These are phyloP conservation scores for Exobasidium cylindrosporum DNA, from an alignment of 1,284 basidiomycete genomes.

Conservation along the genomic window DNA sequence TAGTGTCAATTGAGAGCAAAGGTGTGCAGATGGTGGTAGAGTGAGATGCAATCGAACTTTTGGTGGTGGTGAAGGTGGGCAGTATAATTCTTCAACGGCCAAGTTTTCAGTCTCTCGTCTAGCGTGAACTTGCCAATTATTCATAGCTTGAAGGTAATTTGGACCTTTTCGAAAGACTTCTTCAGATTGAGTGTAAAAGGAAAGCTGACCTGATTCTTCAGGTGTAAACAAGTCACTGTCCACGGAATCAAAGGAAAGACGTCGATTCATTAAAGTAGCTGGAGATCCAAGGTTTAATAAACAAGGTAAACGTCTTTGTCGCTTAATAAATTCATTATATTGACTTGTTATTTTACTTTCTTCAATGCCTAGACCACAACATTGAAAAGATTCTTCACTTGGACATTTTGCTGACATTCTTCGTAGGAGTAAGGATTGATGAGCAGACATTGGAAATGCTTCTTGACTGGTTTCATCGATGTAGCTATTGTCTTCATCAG, in stretches of 20 bases:
- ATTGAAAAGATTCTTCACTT: conserved; percentile 12
- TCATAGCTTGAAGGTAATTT: background rate
- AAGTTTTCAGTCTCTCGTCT: background rate
- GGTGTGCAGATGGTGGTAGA: too few species aligned
- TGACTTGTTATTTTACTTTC: background rate
- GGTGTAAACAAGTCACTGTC: background rate
- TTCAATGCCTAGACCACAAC: background rate
- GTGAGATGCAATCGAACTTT: background rate
- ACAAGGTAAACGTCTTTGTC: background rate
- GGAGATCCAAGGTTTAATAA: background rate
- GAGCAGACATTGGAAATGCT: too few species aligned
- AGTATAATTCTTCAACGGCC: background rate
- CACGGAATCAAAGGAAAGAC: background rate
- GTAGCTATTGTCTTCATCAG: too few species aligned
- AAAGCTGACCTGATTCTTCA: background rate
- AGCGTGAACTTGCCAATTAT: background rate
- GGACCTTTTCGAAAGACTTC: background rate
- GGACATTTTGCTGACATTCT: background rate
- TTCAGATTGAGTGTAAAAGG: background rate
- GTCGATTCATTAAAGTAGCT: background rate
- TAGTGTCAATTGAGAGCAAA: conserved; percentile 1
- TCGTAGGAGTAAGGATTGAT: too few species aligned
- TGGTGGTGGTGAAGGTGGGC: background rate
- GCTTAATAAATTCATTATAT: too few species aligned
- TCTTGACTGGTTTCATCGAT: too few species aligned